phyloP scores from a whole-genome alignment of 2,329 filamentous ascomycete species.

The Fusarium fujikuroi region DNA sequence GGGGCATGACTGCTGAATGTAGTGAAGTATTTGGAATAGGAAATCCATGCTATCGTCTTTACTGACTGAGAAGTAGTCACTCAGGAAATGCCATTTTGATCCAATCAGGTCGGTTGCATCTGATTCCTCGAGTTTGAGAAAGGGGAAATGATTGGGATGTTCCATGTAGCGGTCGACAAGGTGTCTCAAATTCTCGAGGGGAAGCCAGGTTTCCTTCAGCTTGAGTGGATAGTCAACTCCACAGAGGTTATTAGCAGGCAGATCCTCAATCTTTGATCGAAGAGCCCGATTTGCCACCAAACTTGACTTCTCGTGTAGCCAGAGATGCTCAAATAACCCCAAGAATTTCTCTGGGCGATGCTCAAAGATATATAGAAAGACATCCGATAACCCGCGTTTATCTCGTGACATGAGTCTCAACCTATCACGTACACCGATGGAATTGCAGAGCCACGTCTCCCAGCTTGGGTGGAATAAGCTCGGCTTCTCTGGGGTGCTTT shows the following conservation, averaged over 20 bases:
- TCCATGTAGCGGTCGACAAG: conserved; percentile 1
- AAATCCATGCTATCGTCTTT: conserved; percentile 16
- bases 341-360: conserved; percentile 12
- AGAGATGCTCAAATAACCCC: conserved; percentile 22
- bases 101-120: accelerated
- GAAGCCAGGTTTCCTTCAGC: conserved; percentile 15
- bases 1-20: neutral
- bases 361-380: neutral
- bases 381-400: neutral
- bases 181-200: neutral
- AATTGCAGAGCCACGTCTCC: neutral
- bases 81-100: neutral
- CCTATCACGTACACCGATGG: neutral
- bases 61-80: neutral
- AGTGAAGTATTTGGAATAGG: conserved; percentile 26
- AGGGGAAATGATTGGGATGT: conserved; percentile 15
- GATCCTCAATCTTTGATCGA: neutral
- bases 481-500: neutral
- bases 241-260: conserved; percentile 5
- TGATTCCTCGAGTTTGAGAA: conserved; percentile 14
- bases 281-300: neutral
- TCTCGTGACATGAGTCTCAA: neutral
- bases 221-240: neutral
- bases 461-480: neutral
- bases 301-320: neutral